Conservation (phyloP, 2,329 filamentous ascomycete species). For the Alternaria angustiovoidea region DNA sequence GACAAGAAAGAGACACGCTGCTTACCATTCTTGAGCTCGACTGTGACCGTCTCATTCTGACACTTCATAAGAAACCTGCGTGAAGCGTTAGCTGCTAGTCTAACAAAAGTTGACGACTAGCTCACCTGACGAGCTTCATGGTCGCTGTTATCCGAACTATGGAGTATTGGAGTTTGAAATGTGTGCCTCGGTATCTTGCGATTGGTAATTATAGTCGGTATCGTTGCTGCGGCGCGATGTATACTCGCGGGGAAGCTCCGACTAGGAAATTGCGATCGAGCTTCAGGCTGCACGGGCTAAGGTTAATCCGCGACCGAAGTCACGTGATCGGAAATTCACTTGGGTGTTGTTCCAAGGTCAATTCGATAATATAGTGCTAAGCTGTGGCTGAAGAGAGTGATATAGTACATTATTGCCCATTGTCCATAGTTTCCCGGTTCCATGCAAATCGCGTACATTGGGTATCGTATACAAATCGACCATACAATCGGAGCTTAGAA, state of each 20-base stretch:
- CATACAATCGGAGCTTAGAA: not conserved
- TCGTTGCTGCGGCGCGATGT: constrained; percentile 25
- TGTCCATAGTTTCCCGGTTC: not conserved
- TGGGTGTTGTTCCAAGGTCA: not conserved
- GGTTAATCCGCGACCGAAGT: constrained; percentile 18
- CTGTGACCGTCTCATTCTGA: constrained; percentile 96
- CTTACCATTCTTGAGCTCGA: constrained; percentile 97
- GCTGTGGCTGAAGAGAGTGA: not conserved
- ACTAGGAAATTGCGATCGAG: constrained; percentile 34
- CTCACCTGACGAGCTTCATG: constrained; percentile 51
- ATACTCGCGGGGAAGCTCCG: constrained; percentile 32
- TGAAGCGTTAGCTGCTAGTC: constrained; percentile 29
- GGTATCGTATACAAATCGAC: not conserved
- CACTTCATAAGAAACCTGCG: constrained; percentile 98
- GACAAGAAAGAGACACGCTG: not conserved
- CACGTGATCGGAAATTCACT: constrained; percentile 16
- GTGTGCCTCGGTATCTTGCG: not conserved
- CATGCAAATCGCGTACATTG: not conserved
- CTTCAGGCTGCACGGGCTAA: constrained; percentile 29
- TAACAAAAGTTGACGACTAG: not conserved
- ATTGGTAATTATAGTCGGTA: not conserved
- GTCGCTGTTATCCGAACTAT: constrained; percentile 12
- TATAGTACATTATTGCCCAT: not conserved
- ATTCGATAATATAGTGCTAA: not conserved
- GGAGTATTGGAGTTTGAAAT: not conserved